Evolutionary conservation across 2,329 filamentous ascomycete genomes (phyloP).

Genomic region (Alternaria angustiovoidea): DNA sequence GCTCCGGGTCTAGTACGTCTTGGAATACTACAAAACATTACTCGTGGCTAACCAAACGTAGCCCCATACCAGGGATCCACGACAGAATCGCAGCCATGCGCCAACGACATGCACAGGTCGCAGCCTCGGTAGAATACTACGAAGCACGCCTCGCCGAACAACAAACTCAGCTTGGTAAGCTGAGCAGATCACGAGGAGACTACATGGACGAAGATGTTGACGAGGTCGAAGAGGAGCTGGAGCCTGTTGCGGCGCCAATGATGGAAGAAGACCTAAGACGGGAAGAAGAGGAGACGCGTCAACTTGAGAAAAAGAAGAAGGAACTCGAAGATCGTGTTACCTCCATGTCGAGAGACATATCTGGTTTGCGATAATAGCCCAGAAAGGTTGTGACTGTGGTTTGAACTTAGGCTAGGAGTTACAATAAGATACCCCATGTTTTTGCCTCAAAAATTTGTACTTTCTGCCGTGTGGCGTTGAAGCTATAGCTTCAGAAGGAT

Average conservation of each 20-base stretch:
- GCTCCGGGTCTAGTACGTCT: conserved; percentile 77
- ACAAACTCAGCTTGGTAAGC: conserved; percentile 72
- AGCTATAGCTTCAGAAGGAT: not conserved
- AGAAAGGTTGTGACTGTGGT: not conserved
- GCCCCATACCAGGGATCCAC: conserved; percentile 76
- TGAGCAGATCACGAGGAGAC: conserved; percentile 70
- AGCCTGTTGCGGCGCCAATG: conserved; percentile 56
- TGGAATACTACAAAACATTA: too few species aligned
- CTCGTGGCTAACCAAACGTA: conserved; percentile 36
- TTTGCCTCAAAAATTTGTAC: not conserved
- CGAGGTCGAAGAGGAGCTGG: conserved; percentile 51
- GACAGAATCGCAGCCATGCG: conserved; percentile 79
- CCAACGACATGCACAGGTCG: conserved; percentile 73
- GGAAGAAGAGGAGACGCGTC: conserved; percentile 74
- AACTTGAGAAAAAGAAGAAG: conserved; percentile 70
- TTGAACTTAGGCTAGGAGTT: conserved; percentile 7
- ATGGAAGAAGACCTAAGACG: conserved; percentile 73
- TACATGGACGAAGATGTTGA: conserved; percentile 65
- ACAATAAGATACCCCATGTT: conserved; percentile 14
- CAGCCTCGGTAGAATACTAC: conserved; percentile 78
- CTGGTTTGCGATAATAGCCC: conserved; percentile 58
- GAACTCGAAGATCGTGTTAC: conserved; percentile 69
- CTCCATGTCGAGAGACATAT: conserved; percentile 74
- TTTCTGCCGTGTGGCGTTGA: not conserved
- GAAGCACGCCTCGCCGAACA: conserved; percentile 83